These are phyloP conservation scores for Phoma sp. DNA, from an alignment of 2,329 filamentous ascomycete genomes.

Conservation along the genomic window DNA sequence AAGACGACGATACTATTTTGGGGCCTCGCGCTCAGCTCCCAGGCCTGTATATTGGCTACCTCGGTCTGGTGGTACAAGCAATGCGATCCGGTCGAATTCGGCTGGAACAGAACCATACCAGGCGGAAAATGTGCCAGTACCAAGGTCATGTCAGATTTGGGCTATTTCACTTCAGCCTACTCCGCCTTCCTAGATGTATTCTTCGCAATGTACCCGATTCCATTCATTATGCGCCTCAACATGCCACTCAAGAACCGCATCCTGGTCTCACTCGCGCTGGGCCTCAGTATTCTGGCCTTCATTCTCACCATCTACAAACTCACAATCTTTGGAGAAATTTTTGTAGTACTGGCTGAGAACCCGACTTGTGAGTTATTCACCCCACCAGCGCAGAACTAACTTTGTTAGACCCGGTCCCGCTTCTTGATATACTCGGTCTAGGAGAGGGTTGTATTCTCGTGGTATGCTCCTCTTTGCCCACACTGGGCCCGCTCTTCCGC, in stretches of 20 bases:
- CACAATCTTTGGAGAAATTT: slow-evolving; percentile 9
- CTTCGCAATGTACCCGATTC: slow-evolving; percentile 6
- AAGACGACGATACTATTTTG: slow-evolving; percentile 7
- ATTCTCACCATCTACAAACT: slow-evolving; percentile 10
- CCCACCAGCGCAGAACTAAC: slow-evolving; percentile 4
- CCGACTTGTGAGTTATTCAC: slow-evolving; percentile 3
- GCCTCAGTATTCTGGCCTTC: slow-evolving; percentile 9
- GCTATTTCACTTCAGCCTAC: slow-evolving; percentile 8
- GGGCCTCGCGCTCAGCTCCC: slow-evolving; percentile 8
- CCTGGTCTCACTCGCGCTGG: slow-evolving; percentile 8
- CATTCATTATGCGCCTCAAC: slow-evolving; percentile 7
- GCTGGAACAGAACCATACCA: slow-evolving; percentile 7
- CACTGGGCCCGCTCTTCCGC: slow-evolving; percentile 10
- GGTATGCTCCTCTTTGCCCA: slow-evolving; percentile 9
- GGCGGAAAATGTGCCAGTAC: slow-evolving; percentile 9
- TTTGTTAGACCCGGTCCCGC: slow-evolving; percentile 6
- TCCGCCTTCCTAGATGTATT: slow-evolving; percentile 12
- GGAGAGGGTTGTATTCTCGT: slow-evolving; percentile 13
- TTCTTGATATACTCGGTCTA: slow-evolving; percentile 9
- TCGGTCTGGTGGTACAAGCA: slow-evolving; percentile 9
- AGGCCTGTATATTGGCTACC: slow-evolving; percentile 6
- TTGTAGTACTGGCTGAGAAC: slow-evolving; percentile 6
- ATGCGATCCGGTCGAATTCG: slow-evolving; percentile 6
- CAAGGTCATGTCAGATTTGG: slow-evolving; percentile 9
- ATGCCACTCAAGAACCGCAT: slow-evolving; percentile 11